These are phyloP conservation scores for Mycena crocata DNA, from an alignment of 768 basidiomycete genomes.

Conservation along the genomic window DNA sequence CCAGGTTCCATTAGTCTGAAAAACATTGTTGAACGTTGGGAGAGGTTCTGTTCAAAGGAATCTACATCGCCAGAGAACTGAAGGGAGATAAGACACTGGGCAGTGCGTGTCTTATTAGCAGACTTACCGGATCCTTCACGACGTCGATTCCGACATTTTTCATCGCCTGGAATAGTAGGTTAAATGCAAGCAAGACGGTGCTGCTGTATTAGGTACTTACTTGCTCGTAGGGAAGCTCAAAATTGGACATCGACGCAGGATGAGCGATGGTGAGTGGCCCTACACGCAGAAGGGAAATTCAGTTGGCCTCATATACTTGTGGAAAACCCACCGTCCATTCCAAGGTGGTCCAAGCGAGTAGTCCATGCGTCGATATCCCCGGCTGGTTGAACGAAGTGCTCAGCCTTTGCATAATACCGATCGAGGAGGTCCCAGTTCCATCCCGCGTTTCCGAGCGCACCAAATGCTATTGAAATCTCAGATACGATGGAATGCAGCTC, in stretches of 20 bases:
- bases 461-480: background rate
- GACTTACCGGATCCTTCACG: conserved; percentile 9
- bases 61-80: conserved; percentile 24
- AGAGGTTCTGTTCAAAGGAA: background rate
- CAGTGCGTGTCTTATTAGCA: background rate
- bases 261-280: background rate
- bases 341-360: background rate
- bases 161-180: conserved; percentile 7
- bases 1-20: conserved; percentile 14
- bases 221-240: background rate
- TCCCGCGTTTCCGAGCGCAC: background rate
- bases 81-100: background rate
- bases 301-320: background rate
- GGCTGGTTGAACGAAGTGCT: background rate
- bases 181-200: background rate
- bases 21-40: background rate
- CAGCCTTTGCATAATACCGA: background rate
- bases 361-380: background rate
- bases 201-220: background rate
- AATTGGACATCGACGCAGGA: background rate
- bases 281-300: background rate
- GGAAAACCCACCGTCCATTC: background rate
- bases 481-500: background rate
- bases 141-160: conserved; percentile 7
- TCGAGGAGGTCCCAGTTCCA: conserved; percentile 9